Base-by-base conservation (phyloP, 352 stramenopile genomes). In the Pythium diclinum region DNA sequence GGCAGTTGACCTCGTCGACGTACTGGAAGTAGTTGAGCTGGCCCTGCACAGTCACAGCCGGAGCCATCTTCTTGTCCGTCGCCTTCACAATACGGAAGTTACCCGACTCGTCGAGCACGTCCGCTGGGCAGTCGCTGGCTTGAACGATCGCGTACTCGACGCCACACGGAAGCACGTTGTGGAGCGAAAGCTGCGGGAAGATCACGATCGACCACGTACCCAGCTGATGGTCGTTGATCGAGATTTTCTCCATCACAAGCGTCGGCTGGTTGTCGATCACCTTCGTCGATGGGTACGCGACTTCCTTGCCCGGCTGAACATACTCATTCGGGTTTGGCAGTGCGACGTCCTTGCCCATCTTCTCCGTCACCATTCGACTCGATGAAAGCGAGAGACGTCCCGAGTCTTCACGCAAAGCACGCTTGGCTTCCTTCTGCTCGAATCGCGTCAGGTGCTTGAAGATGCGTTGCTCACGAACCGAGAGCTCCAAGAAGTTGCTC, bases 121-220 rank as follows among this genome's bases (percentile, higher is more conserved):
- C 77, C 3, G 25, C 68, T 0, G 84, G 84, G n/a, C 86, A 94
- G 68, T 96, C 87, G 30, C 65, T 47, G 3, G 79, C 47, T 56
- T 96, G 87, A 4, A 96, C 87, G 63, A 96, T 90, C 4, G 72
- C 78, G 63, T 94, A 96, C 59, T 96, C 87, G 40, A 95, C 64
- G 46, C 76, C 86, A 30, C 85, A 94, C 14, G 87, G 87, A 47
- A 96, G 70, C 40, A 94, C 77, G 44, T 96, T 96, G 59, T 91
- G 74, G 25, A 96, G 65, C 33, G 91, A 68, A 28, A 96, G 53
- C 64, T 96, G 87, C 17, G 87, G 86, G 59, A 89, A 79, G 63
- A 96, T 89, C 11, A 88, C 85, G 34, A 96, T 70, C 34, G 75
- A 87, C 85, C 86, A 96, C 8, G 67, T 81, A 21, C 85, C 80